Evolutionary conservation across 305 asterid genomes (phyloP).

Genomic region (Fraxinus dipetala): DNA sequence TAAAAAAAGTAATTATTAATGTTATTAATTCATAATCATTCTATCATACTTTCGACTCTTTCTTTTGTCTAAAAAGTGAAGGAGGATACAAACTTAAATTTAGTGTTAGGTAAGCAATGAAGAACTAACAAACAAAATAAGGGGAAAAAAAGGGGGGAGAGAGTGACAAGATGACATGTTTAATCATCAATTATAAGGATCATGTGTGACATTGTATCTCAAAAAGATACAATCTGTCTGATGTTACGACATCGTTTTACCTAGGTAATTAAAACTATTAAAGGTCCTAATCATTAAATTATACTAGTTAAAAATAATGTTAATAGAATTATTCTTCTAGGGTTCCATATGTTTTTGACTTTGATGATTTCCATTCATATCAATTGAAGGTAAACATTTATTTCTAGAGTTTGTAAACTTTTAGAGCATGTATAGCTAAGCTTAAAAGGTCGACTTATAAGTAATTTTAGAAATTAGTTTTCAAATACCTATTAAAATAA

Average conservation of each 20-base stretch:
- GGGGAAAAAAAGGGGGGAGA: not conserved
- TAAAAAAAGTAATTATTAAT: not conserved
- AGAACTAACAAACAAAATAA: not conserved
- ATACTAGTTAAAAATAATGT: not conserved
- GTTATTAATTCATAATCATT: not conserved
- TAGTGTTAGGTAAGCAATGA: slow-evolving; percentile 1
- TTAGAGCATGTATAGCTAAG: not conserved
- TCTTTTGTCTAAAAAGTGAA: not conserved
- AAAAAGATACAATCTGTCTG: slow-evolving; percentile 25
- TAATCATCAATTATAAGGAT: slow-evolving; percentile 7
- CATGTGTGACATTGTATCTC: not conserved
- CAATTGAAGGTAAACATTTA: not conserved
- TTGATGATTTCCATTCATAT: not conserved
- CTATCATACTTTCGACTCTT: not conserved
- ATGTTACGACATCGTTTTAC: slow-evolving; percentile 1
- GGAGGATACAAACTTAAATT: not conserved
- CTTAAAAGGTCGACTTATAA: not conserved
- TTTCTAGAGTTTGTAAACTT: not conserved
- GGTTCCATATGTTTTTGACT: slow-evolving; percentile 3
- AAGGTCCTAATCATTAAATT: slow-evolving; percentile 12
- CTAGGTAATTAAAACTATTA: slow-evolving; percentile 6
- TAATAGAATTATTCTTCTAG: slow-evolving; percentile 10
- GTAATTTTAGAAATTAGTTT: not conserved
- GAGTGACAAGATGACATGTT: slow-evolving; percentile 9
- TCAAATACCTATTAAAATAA: not conserved